Evolutionary conservation across 1,139 yeast genomes (phyloP).

Genomic region (Suhomyces anneliseae): DNA sequence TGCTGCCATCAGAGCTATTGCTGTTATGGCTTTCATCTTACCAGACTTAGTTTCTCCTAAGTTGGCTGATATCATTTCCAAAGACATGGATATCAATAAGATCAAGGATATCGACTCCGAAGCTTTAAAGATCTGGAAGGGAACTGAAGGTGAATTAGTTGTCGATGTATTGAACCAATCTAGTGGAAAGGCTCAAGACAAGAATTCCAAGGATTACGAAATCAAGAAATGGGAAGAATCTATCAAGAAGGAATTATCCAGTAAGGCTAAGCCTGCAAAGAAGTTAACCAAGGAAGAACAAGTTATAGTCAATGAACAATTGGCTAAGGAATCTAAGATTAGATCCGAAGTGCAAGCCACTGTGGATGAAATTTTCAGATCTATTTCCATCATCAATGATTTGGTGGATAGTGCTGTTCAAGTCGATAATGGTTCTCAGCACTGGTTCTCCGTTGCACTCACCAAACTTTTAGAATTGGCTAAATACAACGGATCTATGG

Average conservation of each 20-base stretch:
- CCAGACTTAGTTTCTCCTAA: constrained; percentile 60
- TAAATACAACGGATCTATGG: constrained; percentile 31
- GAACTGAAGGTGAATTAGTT: constrained; percentile 69
- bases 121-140: constrained; percentile 60
- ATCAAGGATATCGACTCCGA: constrained; percentile 24
- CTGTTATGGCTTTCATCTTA: constrained; percentile 68
- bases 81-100: constrained; percentile 42
- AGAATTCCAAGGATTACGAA: constrained; percentile 80
- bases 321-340: constrained; percentile 57
- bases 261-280: constrained; percentile 47
- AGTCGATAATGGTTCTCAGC: constrained; percentile 66
- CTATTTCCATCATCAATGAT: constrained; percentile 53
- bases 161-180: constrained; percentile 55
- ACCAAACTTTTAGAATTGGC: constrained; percentile 44
- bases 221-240: constrained; percentile 88
- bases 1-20: constrained; percentile 59
- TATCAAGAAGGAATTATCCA: constrained; percentile 70
- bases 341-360: constrained; percentile 46
- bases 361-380: constrained; percentile 44
- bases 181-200: constrained; percentile 43
- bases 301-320: constrained; percentile 55
- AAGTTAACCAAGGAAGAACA: constrained; percentile 80
- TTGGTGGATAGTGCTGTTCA: constrained; percentile 49
- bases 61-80: constrained; percentile 40
- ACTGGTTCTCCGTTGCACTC: constrained; percentile 74